Percentiles rank a stretch among this genome's conserved stretches.
Conservation (phyloP, 176 grass and related monocot genomes). For the Eleusine coracana region DNA sequence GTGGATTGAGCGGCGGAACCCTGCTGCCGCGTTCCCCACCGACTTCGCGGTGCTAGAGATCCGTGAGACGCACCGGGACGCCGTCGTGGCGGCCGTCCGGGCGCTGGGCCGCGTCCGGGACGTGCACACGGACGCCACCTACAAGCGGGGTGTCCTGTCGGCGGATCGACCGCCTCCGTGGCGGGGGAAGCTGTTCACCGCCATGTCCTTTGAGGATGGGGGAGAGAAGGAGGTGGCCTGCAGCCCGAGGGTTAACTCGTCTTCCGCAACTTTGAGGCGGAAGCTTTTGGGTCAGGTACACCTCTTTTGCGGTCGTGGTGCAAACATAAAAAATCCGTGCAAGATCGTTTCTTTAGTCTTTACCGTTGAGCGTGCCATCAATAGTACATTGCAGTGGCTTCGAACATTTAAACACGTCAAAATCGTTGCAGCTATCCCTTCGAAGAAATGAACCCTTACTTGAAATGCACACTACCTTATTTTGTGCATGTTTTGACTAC, state of each 20-base stretch:
- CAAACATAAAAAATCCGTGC: background rate
- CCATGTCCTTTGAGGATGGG: slow-evolving; percentile 79
- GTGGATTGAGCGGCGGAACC: slow-evolving; percentile 86
- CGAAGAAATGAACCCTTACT: background rate
- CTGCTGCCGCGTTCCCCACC: slow-evolving; percentile 70
- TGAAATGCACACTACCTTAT: background rate
- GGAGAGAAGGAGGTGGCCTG: slow-evolving; percentile 8
- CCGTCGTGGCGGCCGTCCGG: slow-evolving; percentile 46
- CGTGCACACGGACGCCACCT: slow-evolving; percentile 66
- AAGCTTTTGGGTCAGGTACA: slow-evolving; percentile 67
- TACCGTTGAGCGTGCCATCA: background rate
- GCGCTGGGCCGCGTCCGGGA: slow-evolving; percentile 68
- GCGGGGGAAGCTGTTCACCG: slow-evolving; percentile 76
- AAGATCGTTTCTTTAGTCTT: slow-evolving; percentile 22
- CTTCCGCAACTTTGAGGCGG: slow-evolving; percentile 65
- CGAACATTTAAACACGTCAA: background rate
- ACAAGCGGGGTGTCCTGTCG: slow-evolving; percentile 64
- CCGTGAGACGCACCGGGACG: slow-evolving; percentile 40
- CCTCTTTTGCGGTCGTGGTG: background rate
- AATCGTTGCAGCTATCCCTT: background rate
- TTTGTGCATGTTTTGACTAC: background rate
- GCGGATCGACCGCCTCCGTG: slow-evolving; percentile 28
- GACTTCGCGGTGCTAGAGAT: slow-evolving; percentile 91
- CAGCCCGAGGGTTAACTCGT: slow-evolving; percentile 39
- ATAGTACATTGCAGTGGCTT: background rate